These are phyloP conservation scores for Starmera stellimalicola DNA, from an alignment of 1,139 yeast species.

Conservation along the genomic window DNA sequence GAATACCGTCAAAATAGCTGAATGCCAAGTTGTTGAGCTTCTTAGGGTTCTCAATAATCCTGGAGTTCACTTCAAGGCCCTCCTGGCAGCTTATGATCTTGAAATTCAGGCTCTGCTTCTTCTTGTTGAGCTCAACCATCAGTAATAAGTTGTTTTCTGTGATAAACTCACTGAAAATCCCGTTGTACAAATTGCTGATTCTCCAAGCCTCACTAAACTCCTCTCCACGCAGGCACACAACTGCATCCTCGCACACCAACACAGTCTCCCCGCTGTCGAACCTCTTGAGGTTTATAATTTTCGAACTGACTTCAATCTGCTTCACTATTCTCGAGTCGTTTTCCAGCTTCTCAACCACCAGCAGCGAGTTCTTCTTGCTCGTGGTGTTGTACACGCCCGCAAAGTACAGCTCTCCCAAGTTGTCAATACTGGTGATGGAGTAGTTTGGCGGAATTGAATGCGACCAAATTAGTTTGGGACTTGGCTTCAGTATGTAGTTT, in stretches of 20 bases:
- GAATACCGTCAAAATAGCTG: constrained; percentile 11
- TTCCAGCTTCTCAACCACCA: constrained; percentile 10
- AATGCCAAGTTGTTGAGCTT: constrained; percentile 6
- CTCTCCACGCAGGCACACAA: constrained; percentile 4
- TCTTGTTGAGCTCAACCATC: constrained; percentile 10
- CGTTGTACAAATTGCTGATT: constrained; percentile 7
- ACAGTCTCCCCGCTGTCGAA: not conserved
- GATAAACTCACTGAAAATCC: constrained; percentile 10
- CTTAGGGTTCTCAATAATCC: constrained; percentile 11
- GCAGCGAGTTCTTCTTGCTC: constrained; percentile 8
- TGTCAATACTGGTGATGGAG: constrained; percentile 23
- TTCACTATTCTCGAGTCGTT: constrained; percentile 15
- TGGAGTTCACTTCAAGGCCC: constrained; percentile 19
- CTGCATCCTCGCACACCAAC: constrained; percentile 1
- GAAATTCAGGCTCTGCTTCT: constrained; percentile 32
- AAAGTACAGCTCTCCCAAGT: constrained; percentile 5
- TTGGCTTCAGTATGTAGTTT: constrained; percentile 64
- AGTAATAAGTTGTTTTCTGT: constrained; percentile 10
- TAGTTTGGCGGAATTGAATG: constrained; percentile 60
- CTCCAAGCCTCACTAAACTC: constrained; percentile 10
- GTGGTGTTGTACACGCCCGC: constrained; percentile 32
- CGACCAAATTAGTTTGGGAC: constrained; percentile 73
- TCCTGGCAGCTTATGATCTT: constrained; percentile 25
- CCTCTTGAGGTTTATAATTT: constrained; percentile 6
- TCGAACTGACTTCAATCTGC: constrained; percentile 9